Conservation (phyloP, 202 grass and related monocot species). For the Carex arenaria region DNA sequence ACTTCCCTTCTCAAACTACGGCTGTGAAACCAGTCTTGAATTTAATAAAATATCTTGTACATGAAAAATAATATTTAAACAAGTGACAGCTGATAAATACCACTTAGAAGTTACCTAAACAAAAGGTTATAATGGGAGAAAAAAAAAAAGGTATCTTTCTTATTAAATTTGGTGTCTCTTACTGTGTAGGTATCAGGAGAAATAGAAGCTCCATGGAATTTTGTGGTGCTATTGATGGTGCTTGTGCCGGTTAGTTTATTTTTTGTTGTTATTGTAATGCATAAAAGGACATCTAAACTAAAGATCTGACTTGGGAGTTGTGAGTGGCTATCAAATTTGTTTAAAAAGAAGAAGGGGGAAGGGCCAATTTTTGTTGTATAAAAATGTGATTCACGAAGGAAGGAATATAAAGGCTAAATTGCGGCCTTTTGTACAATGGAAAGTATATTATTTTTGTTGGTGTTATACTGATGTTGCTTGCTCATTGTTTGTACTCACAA, state of each 20-base stretch:
- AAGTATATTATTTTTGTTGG: background rate
- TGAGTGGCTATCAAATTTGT: background rate
- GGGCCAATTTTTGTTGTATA: conserved; percentile 44
- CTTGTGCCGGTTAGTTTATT: conserved; percentile 22
- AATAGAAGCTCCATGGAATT: conserved; percentile 43
- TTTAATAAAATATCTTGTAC: background rate
- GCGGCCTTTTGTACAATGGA: background rate
- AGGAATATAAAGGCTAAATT: background rate
- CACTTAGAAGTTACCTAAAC: background rate
- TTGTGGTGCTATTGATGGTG: conserved; percentile 23
- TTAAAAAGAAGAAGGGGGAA: too few species aligned
- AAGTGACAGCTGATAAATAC: background rate
- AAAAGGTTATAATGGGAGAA: too few species aligned
- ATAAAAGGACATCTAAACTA: conserved; percentile 72
- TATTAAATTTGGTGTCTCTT: too few species aligned
- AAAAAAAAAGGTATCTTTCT: too few species aligned
- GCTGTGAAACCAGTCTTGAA: background rate
- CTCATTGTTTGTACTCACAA: background rate
- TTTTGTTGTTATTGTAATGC: conserved; percentile 45
- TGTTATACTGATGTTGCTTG: background rate
- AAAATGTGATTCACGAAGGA: background rate
- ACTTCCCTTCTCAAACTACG: background rate
- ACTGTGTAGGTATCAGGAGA: conserved; percentile 38
- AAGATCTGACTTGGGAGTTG: conserved; percentile 45
- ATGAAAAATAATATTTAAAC: background rate